Percentiles rank a stretch among this genome's conserved stretches.
Evolutionary conservation across 768 basidiomycete genomes (phyloP).

Genomic region (Lactifluus subvellereus): DNA sequence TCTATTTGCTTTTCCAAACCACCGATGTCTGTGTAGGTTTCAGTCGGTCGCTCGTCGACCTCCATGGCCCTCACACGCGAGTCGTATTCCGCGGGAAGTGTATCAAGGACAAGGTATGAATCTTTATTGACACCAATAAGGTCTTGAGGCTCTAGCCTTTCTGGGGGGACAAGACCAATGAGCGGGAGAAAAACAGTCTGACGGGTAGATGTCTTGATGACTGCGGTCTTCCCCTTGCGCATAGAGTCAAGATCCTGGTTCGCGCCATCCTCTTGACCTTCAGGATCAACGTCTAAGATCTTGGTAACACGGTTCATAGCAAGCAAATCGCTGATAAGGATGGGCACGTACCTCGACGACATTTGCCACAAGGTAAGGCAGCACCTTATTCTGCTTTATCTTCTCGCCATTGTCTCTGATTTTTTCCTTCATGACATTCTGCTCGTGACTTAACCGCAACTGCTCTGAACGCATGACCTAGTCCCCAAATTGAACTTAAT

Average conservation of each 20-base stretch:
- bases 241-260: constrained; percentile 92
- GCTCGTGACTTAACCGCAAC: constrained; percentile 86
- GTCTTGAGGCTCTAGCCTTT: constrained; percentile 84
- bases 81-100: constrained; percentile 94
- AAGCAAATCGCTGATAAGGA: neutral
- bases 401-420: constrained; percentile 97
- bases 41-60: constrained; percentile 96
- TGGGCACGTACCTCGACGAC: constrained; percentile 80
- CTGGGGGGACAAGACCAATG: constrained; percentile 93
- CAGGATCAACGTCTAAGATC: constrained; percentile 93
- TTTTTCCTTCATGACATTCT: constrained; percentile 96
- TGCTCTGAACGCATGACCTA: constrained; percentile 99
- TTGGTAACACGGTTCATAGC: constrained; percentile 29
- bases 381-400: constrained; percentile 98
- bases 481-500: neutral
- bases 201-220: constrained; percentile 97
- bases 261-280: constrained; percentile 92
- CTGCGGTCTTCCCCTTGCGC: constrained; percentile 96
- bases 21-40: constrained; percentile 96
- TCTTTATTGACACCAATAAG: constrained; percentile 99
- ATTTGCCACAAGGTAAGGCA: constrained; percentile 96
- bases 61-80: constrained; percentile 99
- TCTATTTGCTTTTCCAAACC: constrained; percentile 99
- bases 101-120: constrained; percentile 94
- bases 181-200: constrained; percentile 98